These are phyloP conservation scores for Panus rudis DNA, from an alignment of 768 basidiomycete species.

Conservation along the genomic window DNA sequence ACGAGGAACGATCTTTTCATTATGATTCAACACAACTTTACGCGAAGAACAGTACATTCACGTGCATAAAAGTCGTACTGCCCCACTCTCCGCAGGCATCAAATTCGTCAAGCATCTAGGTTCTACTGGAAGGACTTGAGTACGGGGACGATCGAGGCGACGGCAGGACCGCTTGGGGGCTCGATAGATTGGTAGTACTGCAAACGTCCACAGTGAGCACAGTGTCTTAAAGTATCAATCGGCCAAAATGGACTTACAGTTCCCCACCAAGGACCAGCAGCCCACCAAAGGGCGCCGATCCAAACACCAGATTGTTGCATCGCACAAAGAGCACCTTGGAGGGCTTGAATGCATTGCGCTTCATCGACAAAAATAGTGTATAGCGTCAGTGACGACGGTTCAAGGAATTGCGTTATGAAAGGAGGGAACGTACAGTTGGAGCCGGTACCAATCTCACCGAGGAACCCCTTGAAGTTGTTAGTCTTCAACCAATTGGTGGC, in stretches of 20 bases:
- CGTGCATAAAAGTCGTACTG: no score
- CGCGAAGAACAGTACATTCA: no score
- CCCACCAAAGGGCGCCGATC: slow-evolving; percentile 54
- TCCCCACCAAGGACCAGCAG: slow-evolving; percentile 59
- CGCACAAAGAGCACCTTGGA: slow-evolving; percentile 48
- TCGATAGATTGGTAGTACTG: slow-evolving; percentile 59
- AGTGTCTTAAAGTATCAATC: neutral
- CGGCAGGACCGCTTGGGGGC: slow-evolving; percentile 50
- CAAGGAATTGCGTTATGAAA: neutral
- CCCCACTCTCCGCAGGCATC: no score
- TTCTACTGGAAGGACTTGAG: neutral
- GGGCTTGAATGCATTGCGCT: slow-evolving; percentile 38
- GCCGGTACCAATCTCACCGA: slow-evolving; percentile 56
- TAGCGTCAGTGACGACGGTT: neutral
- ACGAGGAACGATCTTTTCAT: no score
- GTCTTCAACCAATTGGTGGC: slow-evolving; percentile 55
- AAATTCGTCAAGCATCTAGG: no score
- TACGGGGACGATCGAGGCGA: slow-evolving; percentile 42
- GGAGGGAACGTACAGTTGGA: slow-evolving; percentile 19
- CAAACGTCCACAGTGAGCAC: slow-evolving; percentile 7
- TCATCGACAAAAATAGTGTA: slow-evolving; percentile 11
- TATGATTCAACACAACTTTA: no score
- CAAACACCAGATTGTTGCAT: slow-evolving; percentile 56
- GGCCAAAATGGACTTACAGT: slow-evolving; percentile 29
- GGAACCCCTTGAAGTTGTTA: slow-evolving; percentile 55